A percentile compares a stretch with the other conserved stretches of the same genome.
Conservation (phyloP, 768 basidiomycete species). For the Coprinellus aureogranulatus region DNA sequence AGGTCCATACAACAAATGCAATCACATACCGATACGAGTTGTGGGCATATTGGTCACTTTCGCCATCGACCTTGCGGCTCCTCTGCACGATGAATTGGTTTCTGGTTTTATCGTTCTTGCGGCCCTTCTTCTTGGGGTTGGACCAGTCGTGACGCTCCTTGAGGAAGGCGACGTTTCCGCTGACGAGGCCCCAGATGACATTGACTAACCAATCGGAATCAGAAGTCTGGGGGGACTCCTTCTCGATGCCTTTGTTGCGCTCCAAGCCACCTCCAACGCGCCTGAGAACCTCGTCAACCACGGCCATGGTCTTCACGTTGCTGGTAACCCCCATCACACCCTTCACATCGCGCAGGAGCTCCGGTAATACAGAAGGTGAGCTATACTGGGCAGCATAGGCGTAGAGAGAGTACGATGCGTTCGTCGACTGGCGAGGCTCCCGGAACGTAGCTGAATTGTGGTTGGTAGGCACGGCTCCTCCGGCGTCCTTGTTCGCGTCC, state of each 20-base stretch:
- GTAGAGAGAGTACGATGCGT: slow-evolving; percentile 11
- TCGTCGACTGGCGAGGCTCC: slow-evolving; percentile 6
- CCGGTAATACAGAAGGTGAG: slow-evolving; percentile 54
- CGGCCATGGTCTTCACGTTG: slow-evolving; percentile 72
- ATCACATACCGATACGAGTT: slow-evolving; percentile 79
- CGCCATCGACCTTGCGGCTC: slow-evolving; percentile 58
- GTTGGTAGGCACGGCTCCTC: not conserved
- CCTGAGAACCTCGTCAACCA: slow-evolving; percentile 85
- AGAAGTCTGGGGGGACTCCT: slow-evolving; percentile 28
- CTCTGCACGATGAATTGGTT: slow-evolving; percentile 72
- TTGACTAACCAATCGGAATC: slow-evolving; percentile 64
- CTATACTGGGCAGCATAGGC: slow-evolving; percentile 56
- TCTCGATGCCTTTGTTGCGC: slow-evolving; percentile 49
- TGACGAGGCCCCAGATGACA: slow-evolving; percentile 75
- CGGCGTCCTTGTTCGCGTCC: not conserved
- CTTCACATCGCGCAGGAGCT: slow-evolving; percentile 7
- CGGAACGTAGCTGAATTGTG: slow-evolving; percentile 8
- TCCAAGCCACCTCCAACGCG: slow-evolving; percentile 84
- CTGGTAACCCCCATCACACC: slow-evolving; percentile 73
- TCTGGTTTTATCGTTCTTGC: slow-evolving; percentile 36
- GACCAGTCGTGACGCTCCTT: slow-evolving; percentile 49
- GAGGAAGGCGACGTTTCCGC: slow-evolving; percentile 85
- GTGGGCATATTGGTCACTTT: slow-evolving; percentile 70
- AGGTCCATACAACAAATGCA: not conserved
- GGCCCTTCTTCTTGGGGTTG: slow-evolving; percentile 42